Percentiles rank a stretch among this genome's conserved stretches.
Conservation (phyloP, 2,329 filamentous ascomycete genomes). For the Cercospora zeina region DNA sequence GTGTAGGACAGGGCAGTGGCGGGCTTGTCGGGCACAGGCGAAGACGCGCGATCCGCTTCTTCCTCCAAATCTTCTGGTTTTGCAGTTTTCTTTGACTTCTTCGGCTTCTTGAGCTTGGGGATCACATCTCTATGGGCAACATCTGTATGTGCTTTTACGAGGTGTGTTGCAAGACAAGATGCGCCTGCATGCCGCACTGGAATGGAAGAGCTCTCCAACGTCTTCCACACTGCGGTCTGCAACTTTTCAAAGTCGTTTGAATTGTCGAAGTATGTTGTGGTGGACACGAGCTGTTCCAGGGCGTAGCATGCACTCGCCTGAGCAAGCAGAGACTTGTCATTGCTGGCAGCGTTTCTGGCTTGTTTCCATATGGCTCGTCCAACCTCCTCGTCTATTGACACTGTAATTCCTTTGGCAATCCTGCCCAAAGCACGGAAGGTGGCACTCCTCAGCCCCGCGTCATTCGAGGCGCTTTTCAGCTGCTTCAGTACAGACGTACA, state of each 20-base stretch:
- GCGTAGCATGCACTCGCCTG: constrained; percentile 77
- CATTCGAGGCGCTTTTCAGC: constrained; percentile 73
- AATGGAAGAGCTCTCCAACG: constrained; percentile 73
- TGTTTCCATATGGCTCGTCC: constrained; percentile 95
- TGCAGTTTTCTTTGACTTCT: constrained; percentile 69
- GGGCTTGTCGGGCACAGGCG: constrained; percentile 71
- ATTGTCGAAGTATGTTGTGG: constrained; percentile 82
- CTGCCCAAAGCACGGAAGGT: constrained; percentile 74
- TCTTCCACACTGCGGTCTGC: constrained; percentile 78
- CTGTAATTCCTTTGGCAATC: constrained; percentile 71
- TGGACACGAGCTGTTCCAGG: constrained; percentile 68
- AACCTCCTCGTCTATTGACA: constrained; percentile 77
- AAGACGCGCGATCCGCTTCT: constrained; percentile 70
- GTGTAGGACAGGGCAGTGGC: constrained; percentile 71
- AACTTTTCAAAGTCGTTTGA: constrained; percentile 87
- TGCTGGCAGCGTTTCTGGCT: constrained; percentile 70
- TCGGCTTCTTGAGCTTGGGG: constrained; percentile 67
- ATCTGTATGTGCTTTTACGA: constrained; percentile 78
- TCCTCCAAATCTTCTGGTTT: constrained; percentile 63
- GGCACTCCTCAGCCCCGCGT: constrained; percentile 79
- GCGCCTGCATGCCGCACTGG: constrained; percentile 82
- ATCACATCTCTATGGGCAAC: constrained; percentile 53
- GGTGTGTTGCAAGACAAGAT: constrained; percentile 76
- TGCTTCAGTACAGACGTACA: constrained; percentile 73
- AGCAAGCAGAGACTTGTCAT: constrained; percentile 81